These are phyloP conservation scores for grape (Vitis vinifera) DNA, from an alignment of 164 flowering plant species.

Conservation along the genomic window ASM3070453v1 NC_081810.1:6143501-6144000, in stretches of 20 bases:
- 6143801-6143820: not conserved
- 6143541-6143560: slow-evolving; percentile 65
- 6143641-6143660: not conserved
- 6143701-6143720: slow-evolving; percentile 89
- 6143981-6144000: not conserved
- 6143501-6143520: slow-evolving; percentile 73
- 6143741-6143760: slow-evolving; percentile 6
- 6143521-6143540: slow-evolving; percentile 52
- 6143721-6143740: slow-evolving; percentile 80
- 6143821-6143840: not conserved
- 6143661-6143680: slow-evolving; percentile 57
- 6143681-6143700: slow-evolving; percentile 77
- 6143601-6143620: not conserved
- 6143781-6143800: not conserved
- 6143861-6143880: not conserved
- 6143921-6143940: too few species aligned
- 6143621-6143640: not conserved
- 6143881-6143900: not conserved
- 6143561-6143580: slow-evolving; percentile 37
- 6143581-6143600: not conserved
- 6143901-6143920: too few species aligned
- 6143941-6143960: too few species aligned
- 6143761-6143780: not conserved
- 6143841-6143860: not conserved
- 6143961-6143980: too few species aligned